Evolutionary conservation across 768 basidiomycete genomes (phyloP).

Genomic region (Stropharia rugosoannulata): DNA sequence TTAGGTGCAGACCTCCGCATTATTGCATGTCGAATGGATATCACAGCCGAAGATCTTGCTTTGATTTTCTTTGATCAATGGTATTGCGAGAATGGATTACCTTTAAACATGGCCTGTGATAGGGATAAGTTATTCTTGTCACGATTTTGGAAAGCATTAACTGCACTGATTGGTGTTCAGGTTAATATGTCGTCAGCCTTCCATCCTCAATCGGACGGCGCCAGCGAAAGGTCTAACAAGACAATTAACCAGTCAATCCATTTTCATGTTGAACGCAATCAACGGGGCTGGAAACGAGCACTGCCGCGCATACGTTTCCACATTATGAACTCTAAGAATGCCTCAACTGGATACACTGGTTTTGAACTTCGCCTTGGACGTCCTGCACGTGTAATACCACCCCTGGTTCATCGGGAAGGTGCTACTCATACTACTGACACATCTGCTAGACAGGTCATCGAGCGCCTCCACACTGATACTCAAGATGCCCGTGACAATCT

Average conservation of each 20-base stretch:
- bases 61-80: slow-evolving; percentile 23
- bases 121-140: slow-evolving; percentile 30
- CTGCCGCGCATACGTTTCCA: slow-evolving; percentile 27
- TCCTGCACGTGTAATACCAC: slow-evolving; percentile 12
- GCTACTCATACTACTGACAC: background rate
- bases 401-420: background rate
- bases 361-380: slow-evolving; percentile 29
- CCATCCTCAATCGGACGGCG: slow-evolving; percentile 36
- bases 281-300: slow-evolving; percentile 26
- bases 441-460: slow-evolving; percentile 7
- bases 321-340: slow-evolving; percentile 30
- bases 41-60: slow-evolving; percentile 21
- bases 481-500: slow-evolving; percentile 25
- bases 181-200: slow-evolving; percentile 17
- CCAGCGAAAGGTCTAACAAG: slow-evolving; percentile 29
- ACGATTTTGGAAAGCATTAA: slow-evolving; percentile 20
- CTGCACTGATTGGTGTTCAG: background rate
- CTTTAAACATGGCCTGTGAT: slow-evolving; percentile 26
- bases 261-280: slow-evolving; percentile 27
- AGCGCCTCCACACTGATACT: background rate
- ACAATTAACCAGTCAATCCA: slow-evolving; percentile 27
- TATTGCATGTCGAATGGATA: slow-evolving; percentile 7
- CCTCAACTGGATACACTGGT: slow-evolving; percentile 26
- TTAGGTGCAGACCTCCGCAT: slow-evolving; percentile 8
- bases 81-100: slow-evolving; percentile 32